Percentiles rank a stretch among this genome's conserved stretches.
phyloP scores from a whole-genome alignment of 768 basidiomycete genomes.

The Naganishia onofrii region DNA sequence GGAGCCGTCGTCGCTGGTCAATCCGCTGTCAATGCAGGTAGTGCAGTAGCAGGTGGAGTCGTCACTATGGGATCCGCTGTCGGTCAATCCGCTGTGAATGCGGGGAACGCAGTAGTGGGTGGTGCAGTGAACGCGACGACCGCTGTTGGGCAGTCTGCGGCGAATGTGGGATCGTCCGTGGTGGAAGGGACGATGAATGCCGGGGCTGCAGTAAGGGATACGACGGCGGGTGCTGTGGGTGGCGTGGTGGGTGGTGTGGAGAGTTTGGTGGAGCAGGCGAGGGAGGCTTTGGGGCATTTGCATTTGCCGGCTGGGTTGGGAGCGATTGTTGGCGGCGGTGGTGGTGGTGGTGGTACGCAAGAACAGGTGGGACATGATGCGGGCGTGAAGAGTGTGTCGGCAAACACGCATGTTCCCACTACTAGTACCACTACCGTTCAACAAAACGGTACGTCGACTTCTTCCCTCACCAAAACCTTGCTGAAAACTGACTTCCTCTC shows the following conservation, averaged over 20 bases:
- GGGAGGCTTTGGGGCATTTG: not conserved
- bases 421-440: not conserved
- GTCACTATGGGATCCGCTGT: not conserved
- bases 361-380: not conserved
- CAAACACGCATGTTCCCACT: no score
- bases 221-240: not conserved
- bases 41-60: no score
- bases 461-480: not conserved
- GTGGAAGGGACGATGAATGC: not conserved
- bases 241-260: not conserved
- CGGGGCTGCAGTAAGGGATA: not conserved
- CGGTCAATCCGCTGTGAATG: not conserved
- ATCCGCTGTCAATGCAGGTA: no score
- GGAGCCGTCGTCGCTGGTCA: not conserved
- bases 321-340: not conserved
- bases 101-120: no score
- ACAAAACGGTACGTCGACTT: not conserved
- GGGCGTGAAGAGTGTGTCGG: not conserved
- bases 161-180: not conserved
- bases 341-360: no score
- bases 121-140: no score
- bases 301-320: conserved; percentile 15
- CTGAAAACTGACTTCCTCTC: no score
- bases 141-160: not conserved
- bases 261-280: conserved; percentile 12